Base-by-base conservation (phyloP, 176 grass and related monocot species). In the Ensete ventricosum region DNA sequence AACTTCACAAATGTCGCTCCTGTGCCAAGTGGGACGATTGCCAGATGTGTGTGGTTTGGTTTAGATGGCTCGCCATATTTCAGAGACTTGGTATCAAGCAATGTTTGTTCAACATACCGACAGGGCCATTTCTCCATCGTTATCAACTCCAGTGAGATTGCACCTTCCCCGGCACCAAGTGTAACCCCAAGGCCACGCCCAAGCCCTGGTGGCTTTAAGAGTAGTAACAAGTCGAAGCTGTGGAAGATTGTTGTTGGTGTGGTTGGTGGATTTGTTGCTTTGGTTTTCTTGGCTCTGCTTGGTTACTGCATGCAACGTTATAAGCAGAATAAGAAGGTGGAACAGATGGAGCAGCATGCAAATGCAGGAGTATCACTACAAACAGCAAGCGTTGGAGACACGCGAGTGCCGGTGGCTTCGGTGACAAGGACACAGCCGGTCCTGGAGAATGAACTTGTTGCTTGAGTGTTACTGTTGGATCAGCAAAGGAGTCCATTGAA, bases 121-220 rank as follows among this genome's bases (percentile, higher is more conserved):
- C 84, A 77, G 63, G 90, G 95, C 23, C 95, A 94, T 76, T 82
- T 99, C 24, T 90, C 90, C 0, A 91, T 99, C 25, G 90, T 90
- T 67, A 84, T 91, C 27, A 99, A 99, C 76, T 85, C 86, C 5
- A 94, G 67, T 2, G 82, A 55, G 54, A 62, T 91, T 67, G 67
- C 81, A 86, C 86, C 90, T 79, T 11, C 83, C 54, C 79, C 81
- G 7, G 51, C 77, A 13, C 87, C 89, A 3, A 2, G 79, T 60
- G 23, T 76, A 55, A 10, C 81, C 16, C 67, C 80, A 0, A 54
- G 54, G 16, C 62, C 84, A 80, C 69, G 26, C 73, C 85, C 34
- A 34, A 69, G 52, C 14, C n/a, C 11, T 53, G 9, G 24, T 22
- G n/a, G 50, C 11, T 55, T 43, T 11, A 87, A 98, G 78, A 79